Base-by-base conservation (phyloP, 2,329 filamentous ascomycete genomes). In the Hymenoscyphus repandus region DNA sequence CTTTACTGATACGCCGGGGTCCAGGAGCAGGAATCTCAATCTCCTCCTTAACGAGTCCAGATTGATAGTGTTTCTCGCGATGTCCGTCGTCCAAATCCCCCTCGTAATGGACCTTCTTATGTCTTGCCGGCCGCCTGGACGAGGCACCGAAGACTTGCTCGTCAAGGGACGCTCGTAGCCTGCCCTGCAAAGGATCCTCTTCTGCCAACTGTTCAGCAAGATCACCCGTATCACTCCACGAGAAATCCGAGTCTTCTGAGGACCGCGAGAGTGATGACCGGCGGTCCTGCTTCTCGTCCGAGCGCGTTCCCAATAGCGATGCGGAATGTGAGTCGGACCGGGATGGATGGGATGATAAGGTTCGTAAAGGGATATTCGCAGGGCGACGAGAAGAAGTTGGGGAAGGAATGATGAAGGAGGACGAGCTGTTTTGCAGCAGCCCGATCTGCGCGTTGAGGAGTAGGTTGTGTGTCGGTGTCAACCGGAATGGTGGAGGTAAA, bases 151-250 rank as follows among this genome's bases (percentile, higher is more conserved):
- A 74, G 49, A 78, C 72, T 61, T 82, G 78, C 63, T 71, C 79
- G 68, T 88, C 82, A 52, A 86, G 70, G 60, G 83, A 83, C 61
- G 82, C 75, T 64, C 77, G 76, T 53, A 92, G 76, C 63, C 81
- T 84, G 61, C 83, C 80, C 61, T 81, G 83, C 60, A 95, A 77
- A 53, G 90, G 88, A 68, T 96, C 89, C 65, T 84, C 83, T 74
- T 88, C 85, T 64, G 82, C 87, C 62, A 91, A 78, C 77, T 95
- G 92, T 74, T 96, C 92, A 65, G 89, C 90, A 64, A 97, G 82
- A 71, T 97, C 93, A 66, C 90, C 92, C 40, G 92, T 96, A 70
- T 96, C 90, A 66, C 88, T 91, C 90, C 90, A 96, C 62, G 85
- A 89, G 69, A 88, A 88, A 64, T 86, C 82, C 54, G 82, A 86